Conservation (phyloP, 495 filamentous ascomycete genomes). For the Lindgomyces ingoldianus region DNA sequence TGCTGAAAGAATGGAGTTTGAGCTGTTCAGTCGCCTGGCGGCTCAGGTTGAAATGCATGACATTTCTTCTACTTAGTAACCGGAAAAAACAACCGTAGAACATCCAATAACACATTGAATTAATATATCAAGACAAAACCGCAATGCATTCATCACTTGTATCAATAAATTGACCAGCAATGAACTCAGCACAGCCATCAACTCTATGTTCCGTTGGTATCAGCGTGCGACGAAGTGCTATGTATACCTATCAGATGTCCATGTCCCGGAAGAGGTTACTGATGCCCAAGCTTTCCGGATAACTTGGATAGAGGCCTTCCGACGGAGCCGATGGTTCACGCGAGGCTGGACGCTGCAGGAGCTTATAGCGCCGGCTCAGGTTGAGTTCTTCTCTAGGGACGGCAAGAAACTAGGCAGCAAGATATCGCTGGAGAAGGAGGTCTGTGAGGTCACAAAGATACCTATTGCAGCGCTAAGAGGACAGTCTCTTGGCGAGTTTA, state of each 20-base stretch:
- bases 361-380: slow-evolving; percentile 24
- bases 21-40: no score
- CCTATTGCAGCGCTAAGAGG: slow-evolving; percentile 14
- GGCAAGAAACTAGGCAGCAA: slow-evolving; percentile 21
- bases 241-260: slow-evolving; percentile 31
- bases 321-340: slow-evolving; percentile 30
- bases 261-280: no score
- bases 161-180: slow-evolving; percentile 12
- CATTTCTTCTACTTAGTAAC: no score
- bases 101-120: not conserved
- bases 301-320: slow-evolving; percentile 17
- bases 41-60: no score
- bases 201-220: slow-evolving; percentile 25
- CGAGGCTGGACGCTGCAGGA: slow-evolving; percentile 29
- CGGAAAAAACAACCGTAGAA: not conserved
- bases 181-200: slow-evolving; percentile 19
- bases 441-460: slow-evolving; percentile 23
- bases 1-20: no score
- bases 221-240: slow-evolving; percentile 14
- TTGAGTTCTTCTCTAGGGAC: slow-evolving; percentile 26
- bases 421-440: slow-evolving; percentile 24
- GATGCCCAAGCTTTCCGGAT: slow-evolving; percentile 5
- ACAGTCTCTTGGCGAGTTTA: slow-evolving; percentile 11
- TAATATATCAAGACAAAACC: not conserved
- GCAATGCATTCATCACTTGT: not conserved